phyloP scores from a whole-genome alignment of 805 yeast species.

The Blastobotrys attinorum region DNA sequence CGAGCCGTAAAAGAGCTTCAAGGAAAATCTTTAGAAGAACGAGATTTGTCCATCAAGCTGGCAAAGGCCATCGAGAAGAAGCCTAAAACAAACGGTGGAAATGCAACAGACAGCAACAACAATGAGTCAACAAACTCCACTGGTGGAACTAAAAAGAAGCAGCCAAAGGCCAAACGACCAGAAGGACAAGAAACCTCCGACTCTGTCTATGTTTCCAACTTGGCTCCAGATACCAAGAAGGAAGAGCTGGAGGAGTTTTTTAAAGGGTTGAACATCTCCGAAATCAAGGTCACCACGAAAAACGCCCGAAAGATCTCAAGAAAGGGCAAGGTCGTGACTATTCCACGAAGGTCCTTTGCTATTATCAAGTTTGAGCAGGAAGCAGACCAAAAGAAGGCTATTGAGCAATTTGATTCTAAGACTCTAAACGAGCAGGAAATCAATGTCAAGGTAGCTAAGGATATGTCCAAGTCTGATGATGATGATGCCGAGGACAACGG shows the following conservation, averaged over 20 bases:
- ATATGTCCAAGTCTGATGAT: background rate
- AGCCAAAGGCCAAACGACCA: conserved; percentile 11
- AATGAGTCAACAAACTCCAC: conserved; percentile 6
- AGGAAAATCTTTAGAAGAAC: conserved; percentile 26
- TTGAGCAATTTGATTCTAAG: conserved; percentile 59
- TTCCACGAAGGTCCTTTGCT: conserved; percentile 32
- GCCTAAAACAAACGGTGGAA: conserved; percentile 8
- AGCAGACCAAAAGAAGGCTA: conserved; percentile 62
- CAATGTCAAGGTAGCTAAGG: conserved; percentile 55
- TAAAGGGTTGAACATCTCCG: conserved; percentile 15
- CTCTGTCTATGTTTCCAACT: conserved; percentile 55
- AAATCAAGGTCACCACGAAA: conserved; percentile 28
- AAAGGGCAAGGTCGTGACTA: conserved; percentile 13
- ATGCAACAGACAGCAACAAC: background rate
- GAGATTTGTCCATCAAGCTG: conserved; percentile 25
- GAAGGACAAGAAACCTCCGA: conserved; percentile 39
- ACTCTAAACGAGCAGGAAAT: conserved; percentile 58
- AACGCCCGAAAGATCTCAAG: conserved; percentile 11
- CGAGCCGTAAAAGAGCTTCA: conserved; percentile 36
- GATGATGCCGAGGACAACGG: background rate
- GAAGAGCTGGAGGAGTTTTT: conserved; percentile 41
- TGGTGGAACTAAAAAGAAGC: conserved; percentile 10
- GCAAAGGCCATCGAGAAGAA: conserved; percentile 29
- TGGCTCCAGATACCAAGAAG: conserved; percentile 43
- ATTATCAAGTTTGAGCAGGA: conserved; percentile 53